These are phyloP conservation scores for Claviceps pusilla DNA, from an alignment of 2,329 filamentous ascomycete species.

Conservation along the genomic window DNA sequence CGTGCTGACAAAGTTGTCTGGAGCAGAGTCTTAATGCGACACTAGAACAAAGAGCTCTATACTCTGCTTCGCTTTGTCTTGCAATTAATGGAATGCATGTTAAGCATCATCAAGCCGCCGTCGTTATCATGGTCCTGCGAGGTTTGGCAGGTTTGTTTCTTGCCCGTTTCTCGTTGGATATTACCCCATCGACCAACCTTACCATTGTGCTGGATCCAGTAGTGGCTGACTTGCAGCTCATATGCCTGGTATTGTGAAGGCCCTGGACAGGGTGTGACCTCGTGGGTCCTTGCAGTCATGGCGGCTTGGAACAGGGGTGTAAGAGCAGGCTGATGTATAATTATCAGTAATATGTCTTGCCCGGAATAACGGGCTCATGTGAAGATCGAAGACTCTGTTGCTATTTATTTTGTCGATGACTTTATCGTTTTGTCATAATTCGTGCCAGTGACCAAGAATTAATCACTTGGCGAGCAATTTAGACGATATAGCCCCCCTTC, in stretches of 20 bases:
- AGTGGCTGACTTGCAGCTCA: background rate
- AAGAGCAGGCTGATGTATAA: slow-evolving; percentile 1
- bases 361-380: background rate
- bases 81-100: background rate
- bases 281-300: slow-evolving; percentile 4
- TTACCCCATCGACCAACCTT: slow-evolving; percentile 1
- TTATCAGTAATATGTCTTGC: background rate
- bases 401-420: background rate
- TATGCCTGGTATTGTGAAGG: slow-evolving; percentile 1
- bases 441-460: background rate
- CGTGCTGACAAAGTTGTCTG: background rate
- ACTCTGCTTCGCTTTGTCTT: background rate
- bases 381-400: background rate
- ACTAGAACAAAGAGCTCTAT: background rate
- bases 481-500: background rate
- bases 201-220: slow-evolving; percentile 5
- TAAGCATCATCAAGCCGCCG: no score
- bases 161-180: background rate
- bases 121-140: no score
- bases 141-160: background rate
- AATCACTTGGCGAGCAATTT: background rate
- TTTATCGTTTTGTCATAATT: background rate
- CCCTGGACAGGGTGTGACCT: background rate
- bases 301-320: slow-evolving; percentile 4
- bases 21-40: background rate